These are phyloP conservation scores for Daedaleopsis sinensis DNA, from an alignment of 768 basidiomycete genomes.

Conservation along the genomic window DNA sequence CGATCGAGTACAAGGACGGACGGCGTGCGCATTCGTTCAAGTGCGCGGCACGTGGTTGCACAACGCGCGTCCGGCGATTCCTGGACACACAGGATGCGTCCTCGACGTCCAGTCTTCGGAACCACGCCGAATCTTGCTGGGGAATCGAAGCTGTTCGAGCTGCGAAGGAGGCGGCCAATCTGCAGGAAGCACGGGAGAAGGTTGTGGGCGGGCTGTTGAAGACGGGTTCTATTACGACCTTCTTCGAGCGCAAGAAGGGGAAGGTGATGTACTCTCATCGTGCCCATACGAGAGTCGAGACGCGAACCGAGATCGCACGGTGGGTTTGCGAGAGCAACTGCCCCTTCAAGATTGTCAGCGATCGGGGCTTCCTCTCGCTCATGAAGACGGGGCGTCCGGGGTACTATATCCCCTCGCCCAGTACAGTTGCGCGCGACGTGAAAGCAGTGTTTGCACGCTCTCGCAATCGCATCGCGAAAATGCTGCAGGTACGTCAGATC, in stretches of 20 bases:
- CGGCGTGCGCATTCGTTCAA: slow-evolving; percentile 31
- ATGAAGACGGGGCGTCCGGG: slow-evolving; percentile 38
- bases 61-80: slow-evolving; percentile 19
- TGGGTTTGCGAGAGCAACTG: slow-evolving; percentile 40
- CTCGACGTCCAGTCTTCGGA: slow-evolving; percentile 32
- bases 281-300: slow-evolving; percentile 29
- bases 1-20: slow-evolving; percentile 26
- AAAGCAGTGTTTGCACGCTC: slow-evolving; percentile 28
- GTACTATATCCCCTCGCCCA: slow-evolving; percentile 34
- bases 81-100: slow-evolving; percentile 30
- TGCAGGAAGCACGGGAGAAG: slow-evolving; percentile 11
- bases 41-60: slow-evolving; percentile 29
- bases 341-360: slow-evolving; percentile 39
- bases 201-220: slow-evolving; percentile 1
- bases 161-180: background rate
- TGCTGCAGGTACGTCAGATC: background rate
- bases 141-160: slow-evolving; percentile 25
- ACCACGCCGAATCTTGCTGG: slow-evolving; percentile 38
- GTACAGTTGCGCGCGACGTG: slow-evolving; percentile 36
- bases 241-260: slow-evolving; percentile 33
- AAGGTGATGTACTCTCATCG: slow-evolving; percentile 36
- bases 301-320: slow-evolving; percentile 33
- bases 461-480: slow-evolving; percentile 25
- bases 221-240: slow-evolving; percentile 22
- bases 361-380: slow-evolving; percentile 34